Evolutionary conservation across 805 yeast genomes (phyloP), one percentile per base, ranked within the genome.

Genomic region (Candida maltosa): DNA sequence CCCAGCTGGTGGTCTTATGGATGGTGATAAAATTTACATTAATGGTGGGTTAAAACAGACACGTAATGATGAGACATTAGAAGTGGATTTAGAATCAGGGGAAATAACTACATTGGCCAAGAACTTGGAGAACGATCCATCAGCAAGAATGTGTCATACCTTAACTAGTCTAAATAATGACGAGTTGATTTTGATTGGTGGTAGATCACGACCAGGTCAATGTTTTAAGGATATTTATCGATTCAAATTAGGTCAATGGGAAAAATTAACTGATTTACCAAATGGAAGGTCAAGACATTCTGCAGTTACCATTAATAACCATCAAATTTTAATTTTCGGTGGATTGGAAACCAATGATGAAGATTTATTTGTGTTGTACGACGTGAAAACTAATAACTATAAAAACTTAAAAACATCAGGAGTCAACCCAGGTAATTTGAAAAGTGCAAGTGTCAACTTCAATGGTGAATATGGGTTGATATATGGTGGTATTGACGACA

Each of bases 121-220:
- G 31, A 39, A 21, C 42, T 67, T 42, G 12, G 53, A 2, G 5
- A 16, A 20, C 7, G 21, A 12, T 4, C 60, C 69, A 0, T 38
- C 54, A 0, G 63, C 76, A 6, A 63, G 89, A 38, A 72, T 78
- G 76, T 70, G 82, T 40, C 89, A 83, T 46, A 62, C 79, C 0
- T 45, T 77, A 22, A 67, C 74, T 0, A 35, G 49, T 0, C 25
- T 73, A 1, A 46, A 39, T 2, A 44, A 51, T 10, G 50, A 52
- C 1, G 49, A 46, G 0, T 28, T 61, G 0, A 36, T 80, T 1
- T 41, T 82, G 3, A 57, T 76, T 22, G 94, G 93, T 3, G 95
- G 95, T 3, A 68, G 94, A 41, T 57, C 70, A 2, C 68, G 77
- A 1, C 94, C 95, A 0, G 69, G 72, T 2, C 51, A 54, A 7